These are phyloP conservation scores for Acacia concinna DNA, from an alignment of 331 rosid genomes.

Conservation along the genomic window DNA sequence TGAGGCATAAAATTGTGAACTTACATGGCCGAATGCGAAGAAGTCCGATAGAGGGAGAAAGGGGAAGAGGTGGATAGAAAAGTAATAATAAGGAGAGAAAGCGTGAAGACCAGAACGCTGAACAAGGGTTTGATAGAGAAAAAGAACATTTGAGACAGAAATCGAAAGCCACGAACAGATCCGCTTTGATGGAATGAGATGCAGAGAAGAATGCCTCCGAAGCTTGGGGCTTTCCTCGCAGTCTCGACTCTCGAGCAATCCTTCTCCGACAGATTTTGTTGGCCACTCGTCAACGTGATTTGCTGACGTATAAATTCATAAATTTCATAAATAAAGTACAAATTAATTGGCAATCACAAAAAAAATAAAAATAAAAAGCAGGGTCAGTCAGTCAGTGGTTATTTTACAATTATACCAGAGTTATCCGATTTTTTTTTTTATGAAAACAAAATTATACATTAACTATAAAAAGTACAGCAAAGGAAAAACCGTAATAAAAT, in stretches of 20 bases:
- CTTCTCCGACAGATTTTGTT: background rate
- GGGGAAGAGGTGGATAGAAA: slow-evolving; percentile 51
- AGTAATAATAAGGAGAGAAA: slow-evolving; percentile 44
- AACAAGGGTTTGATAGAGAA: slow-evolving; percentile 66
- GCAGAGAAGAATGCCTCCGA: background rate
- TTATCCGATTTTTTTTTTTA: too few relatives aligned
- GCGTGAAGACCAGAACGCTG: slow-evolving; percentile 42
- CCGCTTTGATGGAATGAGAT: background rate
- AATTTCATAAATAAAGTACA: too few relatives aligned
- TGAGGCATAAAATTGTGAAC: slow-evolving; percentile 16
- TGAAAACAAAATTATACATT: too few relatives aligned
- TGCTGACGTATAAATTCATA: background rate
- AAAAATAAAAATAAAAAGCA: too few relatives aligned
- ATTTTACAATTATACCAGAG: too few relatives aligned
- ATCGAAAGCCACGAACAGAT: background rate
- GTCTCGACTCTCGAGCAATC: background rate
- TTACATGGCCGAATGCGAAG: slow-evolving; percentile 42
- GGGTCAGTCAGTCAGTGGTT: too few relatives aligned
- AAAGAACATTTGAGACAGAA: slow-evolving; percentile 53
- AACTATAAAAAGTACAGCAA: too few relatives aligned
- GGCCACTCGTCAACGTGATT: background rate
- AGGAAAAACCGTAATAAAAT: too few relatives aligned
- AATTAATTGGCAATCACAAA: too few relatives aligned
- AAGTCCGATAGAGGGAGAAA: slow-evolving; percentile 35
- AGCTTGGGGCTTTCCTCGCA: background rate